Conservation (phyloP, 2,329 filamentous ascomycete species). For the Mycosphaerella sp. region DNA sequence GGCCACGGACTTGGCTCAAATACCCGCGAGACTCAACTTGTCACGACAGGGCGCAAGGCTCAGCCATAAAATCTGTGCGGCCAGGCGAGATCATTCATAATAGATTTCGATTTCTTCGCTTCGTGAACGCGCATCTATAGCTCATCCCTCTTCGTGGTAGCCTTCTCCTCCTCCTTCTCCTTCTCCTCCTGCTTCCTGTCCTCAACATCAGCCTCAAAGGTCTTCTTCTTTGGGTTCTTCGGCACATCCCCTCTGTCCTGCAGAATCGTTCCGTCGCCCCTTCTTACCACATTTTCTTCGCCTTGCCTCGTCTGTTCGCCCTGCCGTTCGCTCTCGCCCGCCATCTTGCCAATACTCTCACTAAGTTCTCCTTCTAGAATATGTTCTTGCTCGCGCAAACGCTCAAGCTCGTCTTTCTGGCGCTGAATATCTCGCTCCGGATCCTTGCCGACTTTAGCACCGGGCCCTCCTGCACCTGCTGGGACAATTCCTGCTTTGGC, state of each 20-base stretch:
- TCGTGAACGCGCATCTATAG: constrained; percentile 18
- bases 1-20: not conserved
- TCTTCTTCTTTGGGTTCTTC: constrained; percentile 56
- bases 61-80: not conserved
- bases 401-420: not conserved
- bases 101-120: not conserved
- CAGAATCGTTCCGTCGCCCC: constrained; percentile 44
- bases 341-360: constrained; percentile 42
- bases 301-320: constrained; percentile 14
- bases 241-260: constrained; percentile 33
- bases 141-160: constrained; percentile 30
- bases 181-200: constrained; percentile 27
- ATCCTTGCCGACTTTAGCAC: constrained; percentile 33
- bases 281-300: constrained; percentile 26
- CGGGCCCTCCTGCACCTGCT: constrained; percentile 48
- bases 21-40: no score
- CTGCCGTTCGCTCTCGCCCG: constrained; percentile 32
- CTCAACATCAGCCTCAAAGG: constrained; percentile 51
- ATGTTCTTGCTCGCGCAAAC: constrained; percentile 18
- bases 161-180: constrained; percentile 5
- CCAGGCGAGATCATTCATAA: not conserved
- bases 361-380: constrained; percentile 30
- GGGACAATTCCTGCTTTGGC: constrained; percentile 32
- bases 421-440: constrained; percentile 3
- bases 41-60: not conserved